Evolutionary conservation across 2,329 filamentous ascomycete genomes (phyloP), one percentile per base, ranked within the genome.

Genomic region (Zymoseptoria crescenta): DNA sequence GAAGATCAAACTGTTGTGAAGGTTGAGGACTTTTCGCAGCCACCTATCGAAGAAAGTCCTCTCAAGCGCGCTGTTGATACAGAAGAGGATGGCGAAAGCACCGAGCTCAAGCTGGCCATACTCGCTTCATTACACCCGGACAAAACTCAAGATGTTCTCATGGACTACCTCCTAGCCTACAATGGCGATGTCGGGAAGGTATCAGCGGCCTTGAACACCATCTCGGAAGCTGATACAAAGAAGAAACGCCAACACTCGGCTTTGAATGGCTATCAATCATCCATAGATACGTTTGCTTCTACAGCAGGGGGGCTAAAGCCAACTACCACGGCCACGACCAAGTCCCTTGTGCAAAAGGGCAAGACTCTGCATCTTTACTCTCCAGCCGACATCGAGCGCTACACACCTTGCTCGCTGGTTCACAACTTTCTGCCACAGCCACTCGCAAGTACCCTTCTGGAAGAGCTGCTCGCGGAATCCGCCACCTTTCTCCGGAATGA

Each of bases 381-480:
- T 49, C 89, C 92, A 0, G 79, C 84, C 48, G 91, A 96, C 67
- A 84, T 97, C 52, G 87, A 89, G 54, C 80, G 83, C 24, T 83
- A 96, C 69, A 96, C 93, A 0, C 91, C 94, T 1, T 96, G 92
- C 74, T 92, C 89, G 9, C 88, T 97, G 64, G 85, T 96, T 57
- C 91, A 96, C 74, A 94, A 96, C 69, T 96, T 97, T 67, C 79
- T 99, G 0, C 85, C 90, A 0, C 29, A 79, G 0, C 78, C 86
- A 1, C 80, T 88, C 59, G 93, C 94, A 48, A 87, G 91, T 64
- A 79, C 81, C 0, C 79, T 99, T 10, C 78, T 97, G 0, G 72
- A 74, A 30, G 92, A 97, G 71, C 80, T 97, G 45, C 75, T 96
- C 0, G 75, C 81, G 1, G 91, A 96, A 74, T 81, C 88, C 0